These are phyloP conservation scores for Metschnikowia peoriensis DNA, from an alignment of 805 yeast genomes.

Conservation along the genomic window DNA sequence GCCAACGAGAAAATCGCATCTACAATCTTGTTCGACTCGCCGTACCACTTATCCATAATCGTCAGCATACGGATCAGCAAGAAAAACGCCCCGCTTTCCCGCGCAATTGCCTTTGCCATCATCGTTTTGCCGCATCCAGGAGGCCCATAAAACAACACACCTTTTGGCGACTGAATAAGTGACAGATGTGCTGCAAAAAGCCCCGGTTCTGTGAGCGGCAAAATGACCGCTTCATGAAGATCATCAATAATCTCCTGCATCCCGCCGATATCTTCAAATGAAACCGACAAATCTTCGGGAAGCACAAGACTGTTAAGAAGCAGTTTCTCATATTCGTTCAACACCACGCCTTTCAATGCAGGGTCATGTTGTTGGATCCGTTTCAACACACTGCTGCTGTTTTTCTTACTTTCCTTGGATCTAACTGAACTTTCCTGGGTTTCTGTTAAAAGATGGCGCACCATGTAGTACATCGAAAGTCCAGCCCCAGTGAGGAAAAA, in stretches of 20 bases:
- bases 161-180: conserved; percentile 87
- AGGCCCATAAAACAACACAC: conserved; percentile 89
- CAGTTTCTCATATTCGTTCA: conserved; percentile 75
- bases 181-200: conserved; percentile 65
- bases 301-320: conserved; percentile 75
- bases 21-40: conserved; percentile 90
- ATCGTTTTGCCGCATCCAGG: conserved; percentile 98
- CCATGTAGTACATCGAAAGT: conserved; percentile 63
- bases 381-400: conserved; percentile 45
- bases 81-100: conserved; percentile 88
- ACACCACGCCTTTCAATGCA: conserved; percentile 45
- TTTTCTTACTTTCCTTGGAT: conserved; percentile 64
- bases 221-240: conserved; percentile 80
- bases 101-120: conserved; percentile 94
- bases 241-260: conserved; percentile 79
- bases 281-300: conserved; percentile 76
- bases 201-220: conserved; percentile 76
- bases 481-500: conserved; percentile 57
- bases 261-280: conserved; percentile 87
- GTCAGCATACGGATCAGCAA: conserved; percentile 90
- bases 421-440: conserved; percentile 30
- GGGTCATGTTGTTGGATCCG: conserved; percentile 53
- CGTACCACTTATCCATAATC: conserved; percentile 96
- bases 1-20: conserved; percentile 93
- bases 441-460: conserved; percentile 41